Base-by-base conservation (phyloP, 148 eudicot species). In the Rhododendron williamsianum region DNA sequence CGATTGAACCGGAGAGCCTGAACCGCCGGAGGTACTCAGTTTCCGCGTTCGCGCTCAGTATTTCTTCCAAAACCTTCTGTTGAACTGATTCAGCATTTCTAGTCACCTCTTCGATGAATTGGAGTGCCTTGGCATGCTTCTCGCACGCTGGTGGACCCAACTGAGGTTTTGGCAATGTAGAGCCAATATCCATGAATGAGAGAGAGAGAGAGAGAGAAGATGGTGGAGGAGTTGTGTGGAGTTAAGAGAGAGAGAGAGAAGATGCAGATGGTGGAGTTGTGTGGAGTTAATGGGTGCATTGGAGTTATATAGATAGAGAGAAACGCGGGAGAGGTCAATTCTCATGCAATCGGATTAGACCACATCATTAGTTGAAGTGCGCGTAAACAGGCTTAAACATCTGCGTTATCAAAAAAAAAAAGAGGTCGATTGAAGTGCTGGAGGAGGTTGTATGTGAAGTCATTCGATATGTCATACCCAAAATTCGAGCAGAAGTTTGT, bases 31-130 rank as follows among this genome's bases (percentile, higher is more conserved):
- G 36, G 56, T 87, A 87, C 81, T 87, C 86, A 6, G 86, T 83
- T 13, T 82, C 30, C 43, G 86, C 80, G 58, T 83, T 87, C 6
- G 35, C 51, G 16, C 33, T 65, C 72, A 87, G 82, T 6, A 87
- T 83, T 51, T 87, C 86, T 4, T 23, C 82, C 80, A 87, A 52
- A 3, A 87, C 88, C 76, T 83, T 87, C 21, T 78, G 52, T 52
- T 87, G 88, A 21, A 87, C 88, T 19, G 56, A 3, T 69, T 83
- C 86, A 0, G 72, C 45, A 38, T 87, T 79, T 65, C 4, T 63
- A 11, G 88, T 87, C 82, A 83, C 51, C 33, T 87, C 86, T 49
- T 87, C 83, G 12, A 87, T 83, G 76, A 83, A 87, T 52, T 49
- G 48, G 27, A 78, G 88, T 12, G 86, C 83, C 69, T 67, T 78